Percentiles rank a stretch among this genome's conserved stretches.
phyloP scores from a whole-genome alignment of 148 eudicot species.

The Nepenthes mirabilis region DNA sequence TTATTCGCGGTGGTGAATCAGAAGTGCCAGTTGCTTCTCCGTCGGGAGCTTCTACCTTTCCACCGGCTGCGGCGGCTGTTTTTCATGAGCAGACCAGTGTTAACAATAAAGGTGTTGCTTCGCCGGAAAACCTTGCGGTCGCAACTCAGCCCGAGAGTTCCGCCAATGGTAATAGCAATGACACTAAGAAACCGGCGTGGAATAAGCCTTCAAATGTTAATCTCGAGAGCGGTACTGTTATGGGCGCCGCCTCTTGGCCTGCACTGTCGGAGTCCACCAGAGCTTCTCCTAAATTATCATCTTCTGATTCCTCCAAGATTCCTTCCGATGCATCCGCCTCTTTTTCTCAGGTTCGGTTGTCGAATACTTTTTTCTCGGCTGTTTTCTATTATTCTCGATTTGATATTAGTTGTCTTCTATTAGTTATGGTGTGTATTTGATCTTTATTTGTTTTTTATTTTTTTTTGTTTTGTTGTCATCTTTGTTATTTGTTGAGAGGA shows the following conservation, averaged over 20 bases:
- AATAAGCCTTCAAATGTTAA: conserved; percentile 28
- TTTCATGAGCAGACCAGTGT: conserved; percentile 2
- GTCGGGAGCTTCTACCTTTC: conserved; percentile 8
- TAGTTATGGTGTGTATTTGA: too few relatives aligned
- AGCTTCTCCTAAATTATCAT: conserved; percentile 34
- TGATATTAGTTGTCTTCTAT: too few relatives aligned
- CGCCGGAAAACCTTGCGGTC: conserved; percentile 7
- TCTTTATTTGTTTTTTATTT: too few relatives aligned
- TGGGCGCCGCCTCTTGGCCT: conserved; percentile 72
- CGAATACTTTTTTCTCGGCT: not conserved
- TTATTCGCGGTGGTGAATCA: conserved; percentile 27
- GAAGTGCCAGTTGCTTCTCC: conserved; percentile 7
- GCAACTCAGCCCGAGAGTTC: conserved; percentile 17
- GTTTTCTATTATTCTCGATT: too few relatives aligned
- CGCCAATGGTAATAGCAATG: conserved; percentile 21
- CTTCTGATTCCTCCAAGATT: conserved; percentile 32
- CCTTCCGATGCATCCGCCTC: conserved; percentile 30
- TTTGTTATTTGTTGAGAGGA: too few relatives aligned
- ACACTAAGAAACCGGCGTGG: conserved; percentile 47
- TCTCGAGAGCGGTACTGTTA: conserved; percentile 42
- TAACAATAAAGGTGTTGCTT: not conserved
- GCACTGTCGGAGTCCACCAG: conserved; percentile 61
- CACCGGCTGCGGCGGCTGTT: conserved; percentile 3
- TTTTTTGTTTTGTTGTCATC: too few relatives aligned
- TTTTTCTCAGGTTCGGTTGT: conserved; percentile 28